Evolutionary conservation across 2,329 filamentous ascomycete species (phyloP).

Genomic region (Helminthosporium solani): DNA sequence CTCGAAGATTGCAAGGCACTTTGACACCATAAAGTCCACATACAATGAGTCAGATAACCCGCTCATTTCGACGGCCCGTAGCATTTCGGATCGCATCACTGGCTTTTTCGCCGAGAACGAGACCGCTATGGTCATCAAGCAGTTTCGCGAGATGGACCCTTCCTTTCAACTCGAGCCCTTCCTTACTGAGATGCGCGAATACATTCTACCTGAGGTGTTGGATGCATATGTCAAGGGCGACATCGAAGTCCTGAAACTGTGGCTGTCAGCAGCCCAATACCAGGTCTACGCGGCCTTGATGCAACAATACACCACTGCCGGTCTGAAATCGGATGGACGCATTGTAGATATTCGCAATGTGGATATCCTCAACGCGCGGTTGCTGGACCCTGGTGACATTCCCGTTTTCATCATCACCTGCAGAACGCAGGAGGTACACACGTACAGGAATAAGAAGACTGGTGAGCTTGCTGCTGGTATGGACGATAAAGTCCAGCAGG

Average conservation of each 20-base stretch:
- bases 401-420: slow-evolving; percentile 98
- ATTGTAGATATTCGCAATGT: slow-evolving; percentile 95
- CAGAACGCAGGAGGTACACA: slow-evolving; percentile 95
- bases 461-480: slow-evolving; percentile 90
- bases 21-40: slow-evolving; percentile 81
- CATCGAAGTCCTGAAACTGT: slow-evolving; percentile 83
- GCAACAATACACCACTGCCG: slow-evolving; percentile 91
- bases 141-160: slow-evolving; percentile 94
- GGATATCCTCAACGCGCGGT: slow-evolving; percentile 77
- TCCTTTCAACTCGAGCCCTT: slow-evolving; percentile 94
- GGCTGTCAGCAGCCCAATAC: slow-evolving; percentile 95
- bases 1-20: slow-evolving; percentile 81
- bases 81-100: slow-evolving; percentile 87
- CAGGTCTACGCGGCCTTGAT: slow-evolving; percentile 96
- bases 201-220: slow-evolving; percentile 94
- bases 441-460: slow-evolving; percentile 90
- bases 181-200: slow-evolving; percentile 91
- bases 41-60: slow-evolving; percentile 99
- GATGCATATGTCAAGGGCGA: slow-evolving; percentile 99
- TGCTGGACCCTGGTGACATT: slow-evolving; percentile 81
- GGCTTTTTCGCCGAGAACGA: slow-evolving; percentile 99
- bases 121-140: slow-evolving; percentile 96
- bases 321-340: slow-evolving; percentile 89
- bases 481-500: slow-evolving; percentile 98
- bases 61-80: slow-evolving; percentile 85